Evolutionary conservation across 2,329 filamentous ascomycete genomes (phyloP).

Genomic region (Aspergillus novofumigatus): DNA sequence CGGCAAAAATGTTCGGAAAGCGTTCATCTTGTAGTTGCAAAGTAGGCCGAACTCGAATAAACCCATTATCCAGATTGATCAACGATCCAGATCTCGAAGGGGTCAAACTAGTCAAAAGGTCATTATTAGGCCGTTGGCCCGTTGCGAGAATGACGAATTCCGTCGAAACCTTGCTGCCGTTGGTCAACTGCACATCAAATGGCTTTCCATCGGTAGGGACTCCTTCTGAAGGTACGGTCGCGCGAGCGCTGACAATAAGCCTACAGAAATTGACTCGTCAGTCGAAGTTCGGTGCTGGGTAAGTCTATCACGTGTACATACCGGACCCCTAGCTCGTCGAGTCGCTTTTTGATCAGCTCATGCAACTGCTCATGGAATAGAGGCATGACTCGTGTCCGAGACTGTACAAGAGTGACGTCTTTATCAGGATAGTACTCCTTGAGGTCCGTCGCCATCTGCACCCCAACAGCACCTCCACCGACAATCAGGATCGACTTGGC

Average conservation of each 20-base stretch:
- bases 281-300: no score
- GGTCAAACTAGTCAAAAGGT: conserved; percentile 32
- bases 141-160: conserved; percentile 45
- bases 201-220: conserved; percentile 23
- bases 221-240: conserved; percentile 22
- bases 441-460: conserved; percentile 49
- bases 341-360: conserved; percentile 27
- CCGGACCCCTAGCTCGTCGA: conserved; percentile 31
- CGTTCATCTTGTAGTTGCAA: conserved; percentile 30
- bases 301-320: not conserved
- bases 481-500: conserved; percentile 33
- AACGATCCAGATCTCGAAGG: conserved; percentile 21
- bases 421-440: conserved; percentile 48
- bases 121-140: conserved; percentile 47
- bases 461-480: conserved; percentile 49
- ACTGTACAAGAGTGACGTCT: conserved; percentile 46
- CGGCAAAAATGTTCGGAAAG: conserved; percentile 31
- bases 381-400: conserved; percentile 36
- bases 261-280: conserved; percentile 2
- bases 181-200: conserved; percentile 28
- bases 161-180: conserved; percentile 29
- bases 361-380: conserved; percentile 30
- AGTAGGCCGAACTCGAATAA: conserved; percentile 29
- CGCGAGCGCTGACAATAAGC: conserved; percentile 28
- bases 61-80: conserved; percentile 33